Evolutionary conservation across 2,329 filamentous ascomycete species (phyloP).

Genomic region (Colletotrichum sp.): DNA sequence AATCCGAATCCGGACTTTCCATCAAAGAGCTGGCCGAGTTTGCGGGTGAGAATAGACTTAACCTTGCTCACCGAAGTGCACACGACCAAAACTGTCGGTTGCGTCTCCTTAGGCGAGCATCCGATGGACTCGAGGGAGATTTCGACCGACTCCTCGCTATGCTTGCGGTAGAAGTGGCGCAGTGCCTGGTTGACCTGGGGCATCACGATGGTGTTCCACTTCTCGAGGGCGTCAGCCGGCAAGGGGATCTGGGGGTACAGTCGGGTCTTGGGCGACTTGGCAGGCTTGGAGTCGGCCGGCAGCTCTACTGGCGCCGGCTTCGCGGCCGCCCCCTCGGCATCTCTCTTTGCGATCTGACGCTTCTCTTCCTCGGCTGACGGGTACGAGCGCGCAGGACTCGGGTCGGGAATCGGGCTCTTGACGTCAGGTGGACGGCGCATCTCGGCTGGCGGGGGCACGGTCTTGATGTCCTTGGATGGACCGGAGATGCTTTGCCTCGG

Average conservation of each 20-base stretch:
- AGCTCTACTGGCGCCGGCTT: neutral
- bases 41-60: constrained; percentile 71
- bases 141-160: constrained; percentile 73
- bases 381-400: neutral
- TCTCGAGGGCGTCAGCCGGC: constrained; percentile 65
- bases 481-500: constrained; percentile 4
- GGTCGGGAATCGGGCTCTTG: constrained; percentile 3
- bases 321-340: neutral
- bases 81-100: constrained; percentile 76
- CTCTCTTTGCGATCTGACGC: constrained; percentile 5
- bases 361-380: constrained; percentile 16
- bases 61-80: constrained; percentile 78
- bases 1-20: constrained; percentile 64
- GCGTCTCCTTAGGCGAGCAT: constrained; percentile 66
- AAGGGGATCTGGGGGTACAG: constrained; percentile 65
- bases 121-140: constrained; percentile 79
- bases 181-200: constrained; percentile 75
- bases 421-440: constrained; percentile 38
- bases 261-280: constrained; percentile 47
- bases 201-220: constrained; percentile 75
- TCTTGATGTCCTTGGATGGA: constrained; percentile 7
- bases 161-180: constrained; percentile 72
- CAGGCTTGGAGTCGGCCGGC: constrained; percentile 1
- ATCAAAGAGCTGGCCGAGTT: constrained; percentile 69
- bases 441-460: constrained; percentile 34